Evolutionary conservation across 352 stramenopile genomes (phyloP), one percentile per base, ranked within the genome.

Genomic region (Globisporangium middletonii): DNA sequence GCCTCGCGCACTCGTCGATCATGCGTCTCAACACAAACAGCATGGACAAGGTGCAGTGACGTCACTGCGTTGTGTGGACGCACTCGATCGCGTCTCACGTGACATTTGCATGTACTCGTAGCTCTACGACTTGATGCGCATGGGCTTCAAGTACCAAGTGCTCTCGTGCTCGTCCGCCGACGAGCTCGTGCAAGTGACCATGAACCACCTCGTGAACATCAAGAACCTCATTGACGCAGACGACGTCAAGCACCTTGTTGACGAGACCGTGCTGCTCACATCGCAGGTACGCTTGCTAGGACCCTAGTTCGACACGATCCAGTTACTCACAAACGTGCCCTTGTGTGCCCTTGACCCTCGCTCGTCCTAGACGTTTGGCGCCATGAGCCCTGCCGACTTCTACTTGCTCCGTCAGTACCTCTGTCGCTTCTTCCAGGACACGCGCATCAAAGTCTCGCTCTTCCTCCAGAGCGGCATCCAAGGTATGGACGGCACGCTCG

Each of bases 131-230:
- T 72, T 98, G 57, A 97, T 98, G 86, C 89, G 86, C 55, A 97
- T 98, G 92, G 92, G 88, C n/a, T 96, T 97, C 72, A 98, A 98
- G 71, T 95, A 93, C 65, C 91, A 98, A 60, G 57, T 96, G 4
- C 53, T 97, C 26, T 78, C 71, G 8, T 95, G 83, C 56, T 75
- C 78, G 12, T 93, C 79, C 18, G 82, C 88, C 3, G 79, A 93
- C 42, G 83, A 97, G 49, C 68, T 96, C n/a, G 63, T 96, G 6
- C 77, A 95, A 41, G 82, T 97, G 27, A 96, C 86, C 3, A 83
- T 95, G 70, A 95, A 94, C 63, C 89, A 96, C 51, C 61, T 96
- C 30, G 57, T 69, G 15, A 86, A 78, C 57, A 89, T 83, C 54
- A 89, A 88, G 62, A 62, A 68, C 46, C 81, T 96, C 50, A 71